Conservation (phyloP, 2,329 filamentous ascomycete species). For the Venturiaceae sp. region DNA sequence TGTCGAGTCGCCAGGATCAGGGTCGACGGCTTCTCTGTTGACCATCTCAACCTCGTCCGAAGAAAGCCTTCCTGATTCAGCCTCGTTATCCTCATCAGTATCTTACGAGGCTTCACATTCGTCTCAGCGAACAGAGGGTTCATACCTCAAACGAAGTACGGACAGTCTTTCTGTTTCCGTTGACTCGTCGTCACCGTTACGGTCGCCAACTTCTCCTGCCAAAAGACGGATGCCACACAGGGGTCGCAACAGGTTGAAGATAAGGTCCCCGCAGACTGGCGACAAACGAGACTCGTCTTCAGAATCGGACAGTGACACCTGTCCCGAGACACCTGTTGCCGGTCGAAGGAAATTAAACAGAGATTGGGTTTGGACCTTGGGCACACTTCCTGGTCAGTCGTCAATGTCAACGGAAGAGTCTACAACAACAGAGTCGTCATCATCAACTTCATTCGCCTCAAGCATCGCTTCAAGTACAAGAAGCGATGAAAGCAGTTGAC, state of each 20-base stretch:
- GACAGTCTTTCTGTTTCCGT: constrained; percentile 5
- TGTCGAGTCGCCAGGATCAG: constrained; percentile 33
- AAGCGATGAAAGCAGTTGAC: constrained; percentile 7
- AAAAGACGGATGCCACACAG: constrained; percentile 2
- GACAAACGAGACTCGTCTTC: constrained; percentile 37
- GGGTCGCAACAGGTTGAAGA: background rate
- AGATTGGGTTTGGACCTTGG: constrained; percentile 50
- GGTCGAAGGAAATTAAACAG: constrained; percentile 42
- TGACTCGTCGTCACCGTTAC: constrained; percentile 16
- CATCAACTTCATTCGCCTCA: background rate
- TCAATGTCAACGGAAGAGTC: background rate
- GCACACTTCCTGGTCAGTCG: constrained; percentile 11
- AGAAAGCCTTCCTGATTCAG: background rate
- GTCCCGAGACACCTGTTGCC: constrained; percentile 43
- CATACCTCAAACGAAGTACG: background rate
- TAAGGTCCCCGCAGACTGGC: constrained; percentile 18
- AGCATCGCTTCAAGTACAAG: background rate
- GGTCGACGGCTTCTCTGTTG: constrained; percentile 18
- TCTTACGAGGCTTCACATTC: constrained; percentile 13
- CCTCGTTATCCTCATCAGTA: background rate
- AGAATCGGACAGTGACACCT: constrained; percentile 31
- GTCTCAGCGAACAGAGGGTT: background rate
- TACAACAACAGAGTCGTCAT: background rate
- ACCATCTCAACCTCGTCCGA: constrained; percentile 14
- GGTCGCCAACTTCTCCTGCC: constrained; percentile 11